Evolutionary conservation across 2,329 filamentous ascomycete species (phyloP).

Genomic region (Neodidymelliopsis sp.): DNA sequence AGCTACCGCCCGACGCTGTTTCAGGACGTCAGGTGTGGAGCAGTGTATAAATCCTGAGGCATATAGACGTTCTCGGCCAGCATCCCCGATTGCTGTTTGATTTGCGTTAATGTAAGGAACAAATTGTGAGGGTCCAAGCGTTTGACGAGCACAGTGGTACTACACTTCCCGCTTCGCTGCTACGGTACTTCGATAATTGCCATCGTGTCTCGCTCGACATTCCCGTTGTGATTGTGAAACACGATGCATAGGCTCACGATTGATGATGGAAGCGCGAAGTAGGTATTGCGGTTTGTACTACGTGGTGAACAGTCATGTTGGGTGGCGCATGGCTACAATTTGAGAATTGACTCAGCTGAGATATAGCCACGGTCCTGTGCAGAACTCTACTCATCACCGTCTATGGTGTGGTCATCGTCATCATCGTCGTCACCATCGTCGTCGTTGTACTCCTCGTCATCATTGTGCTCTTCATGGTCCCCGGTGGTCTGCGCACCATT

Average conservation of each 20-base stretch:
- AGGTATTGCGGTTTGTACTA: background rate
- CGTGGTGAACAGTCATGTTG: background rate
- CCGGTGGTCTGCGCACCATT: background rate
- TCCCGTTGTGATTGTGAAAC: background rate
- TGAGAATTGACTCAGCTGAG: background rate
- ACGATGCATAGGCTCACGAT: background rate
- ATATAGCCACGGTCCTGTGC: background rate
- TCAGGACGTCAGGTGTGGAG: slow-evolving; percentile 1
- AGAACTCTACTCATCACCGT: slow-evolving; percentile 3
- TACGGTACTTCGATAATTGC: background rate
- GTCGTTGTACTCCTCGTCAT: background rate
- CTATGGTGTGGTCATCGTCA: slow-evolving; percentile 8
- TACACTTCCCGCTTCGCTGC: slow-evolving; percentile 5
- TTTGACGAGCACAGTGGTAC: slow-evolving; percentile 14
- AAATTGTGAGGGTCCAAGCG: slow-evolving; percentile 14
- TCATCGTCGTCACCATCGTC: background rate
- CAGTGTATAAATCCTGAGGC: slow-evolving; percentile 15
- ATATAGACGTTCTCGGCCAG: slow-evolving; percentile 15
- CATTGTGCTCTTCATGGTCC: background rate
- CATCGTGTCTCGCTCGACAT: background rate
- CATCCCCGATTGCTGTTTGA: slow-evolving; percentile 5
- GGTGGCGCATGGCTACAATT: background rate
- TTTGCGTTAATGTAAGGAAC: slow-evolving; percentile 13
- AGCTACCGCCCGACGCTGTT: slow-evolving; percentile 7
- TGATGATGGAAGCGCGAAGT: slow-evolving; percentile 1